These are phyloP conservation scores for Pythium pyrilobum DNA, from an alignment of 352 stramenopile genomes.

Conservation along the genomic window DNA sequence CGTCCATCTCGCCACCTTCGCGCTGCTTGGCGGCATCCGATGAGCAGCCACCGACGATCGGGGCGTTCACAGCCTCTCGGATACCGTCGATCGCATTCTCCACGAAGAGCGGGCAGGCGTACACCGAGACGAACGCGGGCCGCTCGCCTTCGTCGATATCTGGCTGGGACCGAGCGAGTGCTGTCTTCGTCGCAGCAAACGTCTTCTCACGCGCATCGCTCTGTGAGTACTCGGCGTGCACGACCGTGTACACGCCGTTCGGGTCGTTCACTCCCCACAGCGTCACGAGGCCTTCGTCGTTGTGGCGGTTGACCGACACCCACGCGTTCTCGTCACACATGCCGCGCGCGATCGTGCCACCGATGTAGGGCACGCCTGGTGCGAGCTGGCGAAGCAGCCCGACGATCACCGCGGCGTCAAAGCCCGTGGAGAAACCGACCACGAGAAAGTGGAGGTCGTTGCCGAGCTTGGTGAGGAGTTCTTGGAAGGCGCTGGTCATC, in stretches of 20 bases:
- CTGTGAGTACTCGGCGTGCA: constrained; percentile 77
- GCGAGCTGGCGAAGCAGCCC: constrained; percentile 67
- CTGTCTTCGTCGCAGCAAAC: constrained; percentile 66
- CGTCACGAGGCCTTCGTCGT: constrained; percentile 74
- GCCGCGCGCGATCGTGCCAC: constrained; percentile 73
- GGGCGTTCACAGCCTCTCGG: constrained; percentile 68
- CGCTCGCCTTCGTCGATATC: constrained; percentile 66
- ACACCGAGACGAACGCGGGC: constrained; percentile 73
- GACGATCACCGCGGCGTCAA: constrained; percentile 69
- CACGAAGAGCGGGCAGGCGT: constrained; percentile 77
- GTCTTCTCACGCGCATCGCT: constrained; percentile 74
- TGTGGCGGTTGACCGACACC: constrained; percentile 84
- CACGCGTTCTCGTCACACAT: constrained; percentile 87
- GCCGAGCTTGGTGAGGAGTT: constrained; percentile 72
- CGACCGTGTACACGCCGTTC: constrained; percentile 74
- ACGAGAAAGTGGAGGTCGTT: constrained; percentile 82
- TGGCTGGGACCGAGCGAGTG: constrained; percentile 38
- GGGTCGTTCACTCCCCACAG: constrained; percentile 86
- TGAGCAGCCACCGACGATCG: constrained; percentile 81
- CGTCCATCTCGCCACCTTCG: constrained; percentile 47
- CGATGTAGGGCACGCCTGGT: constrained; percentile 78
- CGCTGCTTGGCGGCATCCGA: constrained; percentile 70
- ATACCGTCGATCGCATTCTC: constrained; percentile 82
- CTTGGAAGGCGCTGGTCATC: constrained; percentile 71
- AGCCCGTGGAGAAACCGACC: constrained; percentile 80